phyloP scores from a whole-genome alignment of 2,329 filamentous ascomycete species.

The Karstenula rhodostoma region DNA sequence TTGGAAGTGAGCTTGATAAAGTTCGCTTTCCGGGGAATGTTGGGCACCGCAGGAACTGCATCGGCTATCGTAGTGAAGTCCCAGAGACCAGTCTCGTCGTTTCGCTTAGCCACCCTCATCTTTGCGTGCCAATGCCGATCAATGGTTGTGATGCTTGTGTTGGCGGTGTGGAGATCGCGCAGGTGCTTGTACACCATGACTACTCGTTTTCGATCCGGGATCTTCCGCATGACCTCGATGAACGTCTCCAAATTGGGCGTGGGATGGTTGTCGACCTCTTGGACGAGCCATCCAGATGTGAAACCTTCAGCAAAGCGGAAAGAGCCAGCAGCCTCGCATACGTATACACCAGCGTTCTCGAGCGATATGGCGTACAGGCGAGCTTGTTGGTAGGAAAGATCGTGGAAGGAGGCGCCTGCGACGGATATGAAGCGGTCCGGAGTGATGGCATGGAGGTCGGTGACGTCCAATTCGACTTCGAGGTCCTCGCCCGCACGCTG shows the following conservation, averaged over 20 bases:
- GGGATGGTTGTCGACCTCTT: conserved; percentile 90
- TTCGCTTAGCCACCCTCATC: conserved; percentile 91
- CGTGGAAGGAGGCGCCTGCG: conserved; percentile 92
- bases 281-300: conserved; percentile 91
- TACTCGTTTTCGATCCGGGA: conserved; percentile 82
- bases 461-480: conserved; percentile 83
- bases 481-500: conserved; percentile 90
- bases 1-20: conserved; percentile 92
- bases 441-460: conserved; percentile 91
- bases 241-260: conserved; percentile 89
- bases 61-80: conserved; percentile 89
- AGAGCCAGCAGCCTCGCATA: conserved; percentile 93
- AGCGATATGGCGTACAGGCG: conserved; percentile 91
- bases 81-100: conserved; percentile 90
- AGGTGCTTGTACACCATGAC: conserved; percentile 97
- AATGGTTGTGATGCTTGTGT: conserved; percentile 90
- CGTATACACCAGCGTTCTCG: conserved; percentile 79
- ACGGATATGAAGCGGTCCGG: conserved; percentile 96
- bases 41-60: conserved; percentile 76
- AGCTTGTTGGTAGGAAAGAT: conserved; percentile 97
- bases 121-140: conserved; percentile 96
- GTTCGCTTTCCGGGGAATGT: conserved; percentile 78
- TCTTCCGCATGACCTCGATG: conserved; percentile 86
- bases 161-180: conserved; percentile 89
- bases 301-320: conserved; percentile 90